Evolutionary conservation across 129 eudicot species (phyloP), one percentile per base, ranked within the genome.

Genomic region (Flaveria robusta): DNA sequence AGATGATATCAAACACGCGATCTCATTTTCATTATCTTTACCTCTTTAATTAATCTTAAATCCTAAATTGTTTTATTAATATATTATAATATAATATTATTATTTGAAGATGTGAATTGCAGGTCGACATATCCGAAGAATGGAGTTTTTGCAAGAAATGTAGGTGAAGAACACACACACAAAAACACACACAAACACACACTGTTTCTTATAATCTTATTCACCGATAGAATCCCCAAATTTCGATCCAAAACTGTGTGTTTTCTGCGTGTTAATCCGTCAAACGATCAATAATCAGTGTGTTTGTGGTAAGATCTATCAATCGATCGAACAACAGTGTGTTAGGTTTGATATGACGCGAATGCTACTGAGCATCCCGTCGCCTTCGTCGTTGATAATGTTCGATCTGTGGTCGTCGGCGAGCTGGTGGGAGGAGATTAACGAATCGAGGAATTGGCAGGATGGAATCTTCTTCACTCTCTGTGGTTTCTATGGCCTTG

Each of bases 391-490:
- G 70, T 42, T 72, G 78, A 65, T 63, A 68, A 24, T 37, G 47
- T 46, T 64, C 76, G 87, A 83, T 39, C 51, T 55, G 49, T 81
- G 63, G 22, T 72, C 68, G 41, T 39, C 79, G 7, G 42, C 68
- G 18, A 66, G 64, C 62, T 89, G 91, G 94, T 89, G 94, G 94
- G 84, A 89, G 13, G 78, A 79, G 73, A 74, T 86, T 64, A 84
- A 89, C 49, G 88, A 87, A 76, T 89, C 96, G 4, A 81, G 73
- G 8, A 45, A 74, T 31, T 89, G 91, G 91, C 96, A 89, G 58
- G 91, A 89, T 72, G 89, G 85, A 73, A 87, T 89, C 49, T 89
- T 89, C 81, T 82, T 72, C 84, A 58, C 91, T 18, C 89, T 89
- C 4, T 86, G 81, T 78, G 91, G 74, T 50, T 68, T 68, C 18